Conservation (phyloP, 306 rosid genomes). For the Hippophae gyantsensis region DNA sequence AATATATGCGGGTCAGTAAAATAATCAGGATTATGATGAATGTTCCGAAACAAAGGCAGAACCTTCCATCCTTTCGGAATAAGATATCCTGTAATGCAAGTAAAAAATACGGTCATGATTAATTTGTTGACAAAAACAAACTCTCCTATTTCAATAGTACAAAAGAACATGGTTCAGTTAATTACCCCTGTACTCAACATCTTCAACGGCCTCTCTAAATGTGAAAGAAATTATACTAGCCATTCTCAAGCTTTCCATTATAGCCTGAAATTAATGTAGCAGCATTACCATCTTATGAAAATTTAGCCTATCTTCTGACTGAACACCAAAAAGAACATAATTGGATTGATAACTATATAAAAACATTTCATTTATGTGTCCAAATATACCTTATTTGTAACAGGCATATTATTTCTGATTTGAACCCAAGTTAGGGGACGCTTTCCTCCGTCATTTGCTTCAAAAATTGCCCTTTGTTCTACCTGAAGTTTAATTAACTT, state of each 20-base stretch:
- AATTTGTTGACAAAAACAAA: too few species aligned
- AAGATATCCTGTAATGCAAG: conserved; percentile 4
- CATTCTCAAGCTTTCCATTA: conserved; percentile 23
- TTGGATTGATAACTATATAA: neutral
- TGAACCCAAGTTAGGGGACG: conserved; percentile 16
- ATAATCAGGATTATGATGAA: conserved; percentile 22
- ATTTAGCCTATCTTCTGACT: neutral
- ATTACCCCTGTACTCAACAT: conserved; percentile 17
- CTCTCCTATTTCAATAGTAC: too few species aligned
- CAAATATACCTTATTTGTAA: conserved; percentile 11
- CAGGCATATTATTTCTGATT: conserved; percentile 16
- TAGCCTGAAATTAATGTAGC: conserved; percentile 5
- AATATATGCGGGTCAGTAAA: conserved; percentile 13
- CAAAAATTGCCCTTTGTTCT: conserved; percentile 17
- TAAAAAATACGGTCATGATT: neutral
- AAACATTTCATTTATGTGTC: neutral
- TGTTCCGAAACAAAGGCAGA: conserved; percentile 20
- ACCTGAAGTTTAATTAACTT: neutral
- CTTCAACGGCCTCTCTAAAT: conserved; percentile 17
- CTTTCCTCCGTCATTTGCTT: conserved; percentile 13
- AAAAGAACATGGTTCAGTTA: neutral
- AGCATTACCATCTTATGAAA: neutral
- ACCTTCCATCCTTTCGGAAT: conserved; percentile 26
- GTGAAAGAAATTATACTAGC: conserved; percentile 22
- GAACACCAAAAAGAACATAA: too few species aligned